Conservation (phyloP, 108 stramenopile species). For the Schizochytrium sp. region DNA sequence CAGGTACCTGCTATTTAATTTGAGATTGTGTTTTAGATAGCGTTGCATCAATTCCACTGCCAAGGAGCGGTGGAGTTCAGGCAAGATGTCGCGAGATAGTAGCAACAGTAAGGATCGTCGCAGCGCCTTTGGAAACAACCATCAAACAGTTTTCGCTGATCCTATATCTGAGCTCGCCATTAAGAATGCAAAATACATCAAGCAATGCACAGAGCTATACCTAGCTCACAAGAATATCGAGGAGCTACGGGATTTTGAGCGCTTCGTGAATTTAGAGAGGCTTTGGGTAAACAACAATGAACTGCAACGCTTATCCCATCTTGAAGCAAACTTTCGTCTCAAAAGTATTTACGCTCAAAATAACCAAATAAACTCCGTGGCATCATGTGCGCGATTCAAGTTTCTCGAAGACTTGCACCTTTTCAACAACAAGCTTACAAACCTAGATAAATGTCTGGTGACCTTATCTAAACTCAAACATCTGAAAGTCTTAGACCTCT, state of each 20-base stretch:
- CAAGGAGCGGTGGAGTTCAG: background rate
- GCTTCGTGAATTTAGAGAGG: slow-evolving; percentile 55
- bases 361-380: slow-evolving; percentile 37
- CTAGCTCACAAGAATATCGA: slow-evolving; percentile 55
- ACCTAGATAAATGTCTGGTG: slow-evolving; percentile 38
- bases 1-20: too few relatives aligned
- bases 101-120: background rate
- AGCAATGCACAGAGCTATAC: slow-evolving; percentile 63
- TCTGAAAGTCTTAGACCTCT: slow-evolving; percentile 51
- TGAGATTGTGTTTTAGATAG: too few relatives aligned
- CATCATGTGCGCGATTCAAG: background rate
- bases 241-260: slow-evolving; percentile 57
- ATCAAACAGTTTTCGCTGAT: slow-evolving; percentile 2
- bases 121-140: background rate
- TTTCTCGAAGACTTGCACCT: slow-evolving; percentile 24
- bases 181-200: slow-evolving; percentile 58
- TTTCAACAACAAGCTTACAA: slow-evolving; percentile 45
- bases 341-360: slow-evolving; percentile 60
- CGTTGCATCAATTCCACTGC: background rate
- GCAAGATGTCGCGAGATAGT: background rate
- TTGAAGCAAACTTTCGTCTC: slow-evolving; percentile 52
- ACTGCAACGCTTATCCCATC: background rate
- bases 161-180: slow-evolving; percentile 43
- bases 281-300: slow-evolving; percentile 62
- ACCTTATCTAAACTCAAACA: background rate